These are phyloP conservation scores for Neobulgaria alba DNA, from an alignment of 2,329 filamentous ascomycete species.

Conservation along the genomic window DNA sequence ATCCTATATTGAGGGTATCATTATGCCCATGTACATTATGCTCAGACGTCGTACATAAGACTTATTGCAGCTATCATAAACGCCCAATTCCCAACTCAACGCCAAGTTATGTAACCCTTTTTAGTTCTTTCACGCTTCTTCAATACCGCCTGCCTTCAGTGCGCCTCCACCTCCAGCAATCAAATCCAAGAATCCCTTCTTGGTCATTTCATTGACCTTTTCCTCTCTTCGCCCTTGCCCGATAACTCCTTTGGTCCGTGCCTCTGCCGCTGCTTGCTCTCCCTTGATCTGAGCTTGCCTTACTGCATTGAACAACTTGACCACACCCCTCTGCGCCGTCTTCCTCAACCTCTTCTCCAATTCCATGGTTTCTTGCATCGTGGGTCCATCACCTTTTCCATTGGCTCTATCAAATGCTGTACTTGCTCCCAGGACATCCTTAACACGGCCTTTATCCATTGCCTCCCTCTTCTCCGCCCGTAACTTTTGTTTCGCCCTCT, in stretches of 20 bases:
- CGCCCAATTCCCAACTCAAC: conserved; percentile 21
- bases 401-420: conserved; percentile 44
- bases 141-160: conserved; percentile 49
- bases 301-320: conserved; percentile 94
- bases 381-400: conserved; percentile 33
- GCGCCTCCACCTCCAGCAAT: conserved; percentile 60
- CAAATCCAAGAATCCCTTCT: conserved; percentile 90
- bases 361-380: conserved; percentile 50
- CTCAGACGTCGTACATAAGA: too few species aligned
- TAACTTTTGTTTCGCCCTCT: conserved; percentile 70
- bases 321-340: conserved; percentile 85
- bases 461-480: conserved; percentile 72
- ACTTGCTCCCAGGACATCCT: conserved; percentile 65
- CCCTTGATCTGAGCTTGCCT: conserved; percentile 86
- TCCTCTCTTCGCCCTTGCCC: conserved; percentile 76
- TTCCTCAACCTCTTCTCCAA: conserved; percentile 75
- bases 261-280: conserved; percentile 63
- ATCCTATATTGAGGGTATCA: conserved; percentile 17
- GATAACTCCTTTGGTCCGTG: conserved; percentile 63
- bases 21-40: conserved; percentile 20
- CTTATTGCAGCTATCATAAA: too few species aligned
- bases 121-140: conserved; percentile 19
- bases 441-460: conserved; percentile 78
- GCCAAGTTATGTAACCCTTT: conserved; percentile 8
- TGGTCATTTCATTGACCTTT: conserved; percentile 90